A percentile compares a stretch with the other conserved stretches of the same genome.
Evolutionary conservation across 495 filamentous ascomycete genomes (phyloP).

Genomic region (Penicillium bialowiezense): DNA sequence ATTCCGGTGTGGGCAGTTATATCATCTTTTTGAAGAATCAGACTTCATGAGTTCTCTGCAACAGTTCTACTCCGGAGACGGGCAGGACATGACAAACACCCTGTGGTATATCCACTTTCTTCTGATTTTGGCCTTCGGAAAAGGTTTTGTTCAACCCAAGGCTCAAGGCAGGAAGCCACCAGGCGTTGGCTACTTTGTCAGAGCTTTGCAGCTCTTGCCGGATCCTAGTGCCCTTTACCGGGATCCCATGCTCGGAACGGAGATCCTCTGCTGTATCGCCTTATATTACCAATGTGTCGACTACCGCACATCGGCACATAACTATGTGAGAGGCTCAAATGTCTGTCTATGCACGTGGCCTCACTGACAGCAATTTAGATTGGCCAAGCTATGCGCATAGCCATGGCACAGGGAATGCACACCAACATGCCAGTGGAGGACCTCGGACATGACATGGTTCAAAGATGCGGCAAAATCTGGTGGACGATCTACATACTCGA

Average conservation of each 20-base stretch:
- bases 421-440: constrained; percentile 39
- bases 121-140: constrained; percentile 43
- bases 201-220: constrained; percentile 39
- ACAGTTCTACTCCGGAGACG: constrained; percentile 32
- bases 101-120: constrained; percentile 48
- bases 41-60: constrained; percentile 37
- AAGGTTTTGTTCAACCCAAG: constrained; percentile 39
- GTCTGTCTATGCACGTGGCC: too few species aligned
- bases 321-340: constrained; percentile 29
- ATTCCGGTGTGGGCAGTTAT: constrained; percentile 43
- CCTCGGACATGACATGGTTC: constrained; percentile 28
- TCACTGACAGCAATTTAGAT: constrained; percentile 28
- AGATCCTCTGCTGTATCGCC: constrained; percentile 43
- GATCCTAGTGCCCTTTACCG: constrained; percentile 31
- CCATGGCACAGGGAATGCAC: constrained; percentile 42
- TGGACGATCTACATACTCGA: constrained; percentile 48
- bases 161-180: constrained; percentile 29
- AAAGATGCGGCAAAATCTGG: constrained; percentile 43
- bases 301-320: constrained; percentile 34
- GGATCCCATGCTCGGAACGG: constrained; percentile 34
- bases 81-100: constrained; percentile 17
- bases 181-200: constrained; percentile 37
- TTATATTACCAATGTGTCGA: constrained; percentile 43
- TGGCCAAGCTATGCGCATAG: constrained; percentile 43
- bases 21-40: constrained; percentile 44